These are phyloP conservation scores for Tuber melanosporum DNA, from an alignment of 495 filamentous ascomycete species.

Conservation along the genomic window DNA sequence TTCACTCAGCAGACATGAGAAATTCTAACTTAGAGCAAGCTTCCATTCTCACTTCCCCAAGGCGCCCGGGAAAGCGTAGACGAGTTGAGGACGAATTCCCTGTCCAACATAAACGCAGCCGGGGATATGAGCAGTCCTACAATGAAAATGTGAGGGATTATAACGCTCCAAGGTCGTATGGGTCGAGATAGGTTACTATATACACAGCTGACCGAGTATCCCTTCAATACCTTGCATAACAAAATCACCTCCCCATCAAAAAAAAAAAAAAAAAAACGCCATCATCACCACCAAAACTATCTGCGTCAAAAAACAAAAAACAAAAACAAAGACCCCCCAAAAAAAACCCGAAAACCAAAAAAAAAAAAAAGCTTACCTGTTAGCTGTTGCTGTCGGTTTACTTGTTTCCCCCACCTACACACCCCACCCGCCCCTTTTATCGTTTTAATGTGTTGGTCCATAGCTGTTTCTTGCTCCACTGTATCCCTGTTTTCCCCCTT, in stretches of 20 bases:
- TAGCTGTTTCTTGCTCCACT: background rate
- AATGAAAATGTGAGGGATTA: background rate
- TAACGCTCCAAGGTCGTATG: background rate
- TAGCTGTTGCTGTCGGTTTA: too few relatives aligned
- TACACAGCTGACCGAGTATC: background rate
- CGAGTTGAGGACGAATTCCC: background rate
- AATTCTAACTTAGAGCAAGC: background rate
- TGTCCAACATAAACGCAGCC: background rate
- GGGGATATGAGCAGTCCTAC: background rate
- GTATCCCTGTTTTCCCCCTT: background rate
- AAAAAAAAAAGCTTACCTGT: too few relatives aligned
- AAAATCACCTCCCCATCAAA: too few relatives aligned
- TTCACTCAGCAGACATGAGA: background rate
- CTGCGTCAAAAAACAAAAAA: background rate
- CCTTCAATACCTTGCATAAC: background rate
- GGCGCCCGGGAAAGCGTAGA: background rate
- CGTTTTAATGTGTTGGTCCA: background rate
- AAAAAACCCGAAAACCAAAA: accelerated
- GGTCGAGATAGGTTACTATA: background rate
- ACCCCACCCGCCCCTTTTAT: background rate
- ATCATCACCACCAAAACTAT: too few relatives aligned
- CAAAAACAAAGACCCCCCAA: background rate
- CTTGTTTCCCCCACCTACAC: background rate
- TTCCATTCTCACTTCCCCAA: background rate
- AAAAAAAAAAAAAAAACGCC: too few relatives aligned